phyloP scores from a whole-genome alignment of 192 early-diverging fungal species.

The Coemansia sp. region DNA sequence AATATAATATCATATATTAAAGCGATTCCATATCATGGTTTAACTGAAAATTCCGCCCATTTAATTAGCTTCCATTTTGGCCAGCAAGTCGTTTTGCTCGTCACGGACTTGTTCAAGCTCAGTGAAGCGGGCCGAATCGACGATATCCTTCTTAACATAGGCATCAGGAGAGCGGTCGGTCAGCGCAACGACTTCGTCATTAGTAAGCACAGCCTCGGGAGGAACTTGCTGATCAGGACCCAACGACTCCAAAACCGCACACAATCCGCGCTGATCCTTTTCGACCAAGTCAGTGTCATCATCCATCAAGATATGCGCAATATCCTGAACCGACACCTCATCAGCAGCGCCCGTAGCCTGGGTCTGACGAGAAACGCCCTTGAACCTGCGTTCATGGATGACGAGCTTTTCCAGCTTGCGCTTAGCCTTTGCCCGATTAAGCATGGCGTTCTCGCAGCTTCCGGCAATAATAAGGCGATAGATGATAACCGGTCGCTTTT shows the following conservation, averaged over 20 bases:
- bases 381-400: slow-evolving; percentile 87
- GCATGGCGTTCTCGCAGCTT: slow-evolving; percentile 81
- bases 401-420: slow-evolving; percentile 90
- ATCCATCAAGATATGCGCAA: slow-evolving; percentile 68
- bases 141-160: slow-evolving; percentile 10
- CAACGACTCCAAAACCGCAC: slow-evolving; percentile 15
- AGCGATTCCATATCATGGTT: no score
- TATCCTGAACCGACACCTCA: slow-evolving; percentile 60
- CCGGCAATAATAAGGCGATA: slow-evolving; percentile 85
- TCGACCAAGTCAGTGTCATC: slow-evolving; percentile 66
- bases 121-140: slow-evolving; percentile 14
- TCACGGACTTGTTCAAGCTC: slow-evolving; percentile 24
- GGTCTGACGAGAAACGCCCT: slow-evolving; percentile 43
- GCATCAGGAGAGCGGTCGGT: slow-evolving; percentile 38
- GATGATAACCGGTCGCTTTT: slow-evolving; percentile 85
- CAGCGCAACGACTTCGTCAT: slow-evolving; percentile 26
- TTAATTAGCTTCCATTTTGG: slow-evolving; percentile 16
- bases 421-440: slow-evolving; percentile 79
- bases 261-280: slow-evolving; percentile 25
- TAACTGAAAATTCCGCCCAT: no score
- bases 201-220: slow-evolving; percentile 22
- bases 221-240: slow-evolving; percentile 25
- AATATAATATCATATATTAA: no score
- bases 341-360: slow-evolving; percentile 6
- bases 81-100: slow-evolving; percentile 44